A percentile compares a stretch with the other conserved stretches of the same genome.
Evolutionary conservation across 225 moss, liverwort and hornwort genomes (phyloP).

Genomic region (Antitrichia curtipendula): DNA sequence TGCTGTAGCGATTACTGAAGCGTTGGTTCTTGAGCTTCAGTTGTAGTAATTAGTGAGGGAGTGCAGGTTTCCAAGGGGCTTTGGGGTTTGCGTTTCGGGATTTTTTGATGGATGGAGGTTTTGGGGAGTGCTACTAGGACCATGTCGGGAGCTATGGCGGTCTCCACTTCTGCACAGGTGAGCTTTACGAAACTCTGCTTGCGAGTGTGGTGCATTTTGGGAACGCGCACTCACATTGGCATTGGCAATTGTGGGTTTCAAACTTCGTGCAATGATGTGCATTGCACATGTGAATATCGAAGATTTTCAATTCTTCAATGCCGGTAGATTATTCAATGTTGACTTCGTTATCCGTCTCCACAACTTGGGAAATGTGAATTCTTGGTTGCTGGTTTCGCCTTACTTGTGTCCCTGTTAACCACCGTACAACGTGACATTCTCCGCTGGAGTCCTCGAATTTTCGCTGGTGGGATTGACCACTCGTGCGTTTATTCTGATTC

Average conservation of each 20-base stretch:
- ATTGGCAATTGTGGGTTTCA: not conserved
- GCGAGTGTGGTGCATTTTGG: not conserved
- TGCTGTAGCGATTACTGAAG: not conserved
- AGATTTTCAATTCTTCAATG: not conserved
- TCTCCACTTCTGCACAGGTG: slow-evolving; percentile 13
- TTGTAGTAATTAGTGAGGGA: not conserved
- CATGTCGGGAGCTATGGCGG: slow-evolving; percentile 6
- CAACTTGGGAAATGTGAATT: not conserved
- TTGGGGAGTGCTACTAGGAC: not conserved
- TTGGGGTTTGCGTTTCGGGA: not conserved
- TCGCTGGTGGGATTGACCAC: not conserved
- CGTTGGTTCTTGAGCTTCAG: not conserved
- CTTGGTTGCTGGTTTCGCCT: not conserved
- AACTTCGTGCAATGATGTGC: not conserved
- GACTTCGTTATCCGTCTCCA: not conserved
- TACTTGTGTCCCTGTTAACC: not conserved
- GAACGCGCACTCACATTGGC: not conserved
- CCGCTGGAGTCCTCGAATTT: not conserved
- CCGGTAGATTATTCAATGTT: not conserved
- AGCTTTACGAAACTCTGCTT: not conserved
- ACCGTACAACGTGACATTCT: not conserved
- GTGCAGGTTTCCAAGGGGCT: not conserved
- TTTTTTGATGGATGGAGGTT: slow-evolving; percentile 13
- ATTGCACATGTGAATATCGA: not conserved
- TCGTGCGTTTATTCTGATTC: not conserved